Conservation (phyloP, 1,284 basidiomycete species). For the Ganoderma sinense region DNA sequence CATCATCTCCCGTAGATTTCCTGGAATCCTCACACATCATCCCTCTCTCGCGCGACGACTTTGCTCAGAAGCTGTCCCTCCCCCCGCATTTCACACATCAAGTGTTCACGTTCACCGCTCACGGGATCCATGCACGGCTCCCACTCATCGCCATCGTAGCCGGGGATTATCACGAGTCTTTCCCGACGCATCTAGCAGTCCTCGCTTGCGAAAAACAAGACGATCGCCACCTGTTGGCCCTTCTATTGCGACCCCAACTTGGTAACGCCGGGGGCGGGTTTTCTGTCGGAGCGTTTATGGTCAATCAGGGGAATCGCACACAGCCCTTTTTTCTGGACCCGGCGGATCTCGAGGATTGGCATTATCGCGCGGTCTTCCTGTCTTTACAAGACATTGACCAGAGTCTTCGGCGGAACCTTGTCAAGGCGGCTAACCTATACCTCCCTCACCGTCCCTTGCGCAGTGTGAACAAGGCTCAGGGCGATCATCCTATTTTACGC, state of each 20-base stretch:
- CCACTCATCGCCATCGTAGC: conserved; percentile 14
- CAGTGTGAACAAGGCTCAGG: neutral
- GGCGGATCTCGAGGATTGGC: too few relatives aligned
- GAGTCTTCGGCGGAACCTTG: neutral
- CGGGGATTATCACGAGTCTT: neutral
- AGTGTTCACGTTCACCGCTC: conserved; percentile 18
- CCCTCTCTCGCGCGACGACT: conserved; percentile 5
- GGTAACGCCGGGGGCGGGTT: conserved; percentile 4
- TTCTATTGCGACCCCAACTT: conserved; percentile 12
- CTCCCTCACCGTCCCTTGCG: conserved; percentile 14
- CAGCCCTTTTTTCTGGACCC: too few relatives aligned
- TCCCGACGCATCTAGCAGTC: conserved; percentile 17
- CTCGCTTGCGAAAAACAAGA: conserved; percentile 19
- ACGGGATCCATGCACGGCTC: conserved; percentile 18
- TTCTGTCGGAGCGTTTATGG: conserved; percentile 19
- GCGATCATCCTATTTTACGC: conserved; percentile 6
- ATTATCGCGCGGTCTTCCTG: conserved; percentile 12
- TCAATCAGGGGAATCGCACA: too few relatives aligned
- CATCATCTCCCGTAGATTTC: conserved; percentile 20
- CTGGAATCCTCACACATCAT: conserved; percentile 4
- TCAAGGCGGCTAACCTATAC: conserved; percentile 8
- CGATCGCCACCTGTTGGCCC: neutral
- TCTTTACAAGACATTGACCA: neutral
- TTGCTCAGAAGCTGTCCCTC: conserved; percentile 1
- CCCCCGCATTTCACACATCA: neutral